These are phyloP conservation scores for Hygrocybe coccinea DNA, from an alignment of 768 basidiomycete genomes.

Conservation along the genomic window DNA sequence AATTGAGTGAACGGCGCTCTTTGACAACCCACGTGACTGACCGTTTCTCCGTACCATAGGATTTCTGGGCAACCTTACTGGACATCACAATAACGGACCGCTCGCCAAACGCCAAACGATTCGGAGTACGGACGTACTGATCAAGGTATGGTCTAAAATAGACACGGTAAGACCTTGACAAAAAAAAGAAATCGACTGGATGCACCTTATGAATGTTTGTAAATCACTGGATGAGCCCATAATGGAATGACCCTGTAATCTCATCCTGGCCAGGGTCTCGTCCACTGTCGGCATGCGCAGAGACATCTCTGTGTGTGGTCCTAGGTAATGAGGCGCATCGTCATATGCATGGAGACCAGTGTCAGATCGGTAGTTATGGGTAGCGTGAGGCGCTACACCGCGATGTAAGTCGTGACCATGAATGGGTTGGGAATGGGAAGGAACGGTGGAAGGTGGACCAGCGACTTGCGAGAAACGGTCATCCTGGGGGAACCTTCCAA, in stretches of 20 bases:
- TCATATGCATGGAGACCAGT: conserved; percentile 49
- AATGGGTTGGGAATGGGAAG: conserved; percentile 48
- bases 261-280: conserved; percentile 60
- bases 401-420: conserved; percentile 56
- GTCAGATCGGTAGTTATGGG: conserved; percentile 55
- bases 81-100: conserved; percentile 95
- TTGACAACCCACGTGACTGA: conserved; percentile 26
- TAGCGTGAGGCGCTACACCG: conserved; percentile 67
- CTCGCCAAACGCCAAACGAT: conserved; percentile 87
- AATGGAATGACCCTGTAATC: conserved; percentile 51
- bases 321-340: conserved; percentile 55
- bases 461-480: conserved; percentile 45
- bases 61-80: conserved; percentile 96
- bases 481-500: conserved; percentile 53
- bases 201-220: conserved; percentile 75
- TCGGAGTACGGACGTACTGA: conserved; percentile 78
- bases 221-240: conserved; percentile 66
- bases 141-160: conserved; percentile 67
- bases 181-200: conserved; percentile 12
- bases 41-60: conserved; percentile 95
- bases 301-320: conserved; percentile 48
- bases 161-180: conserved; percentile 9
- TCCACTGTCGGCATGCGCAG: conserved; percentile 61
- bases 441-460: conserved; percentile 36
- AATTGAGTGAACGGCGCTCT: conserved; percentile 5